phyloP scores from a whole-genome alignment of 345 rosid species.

The Linum usitatissimum region DNA sequence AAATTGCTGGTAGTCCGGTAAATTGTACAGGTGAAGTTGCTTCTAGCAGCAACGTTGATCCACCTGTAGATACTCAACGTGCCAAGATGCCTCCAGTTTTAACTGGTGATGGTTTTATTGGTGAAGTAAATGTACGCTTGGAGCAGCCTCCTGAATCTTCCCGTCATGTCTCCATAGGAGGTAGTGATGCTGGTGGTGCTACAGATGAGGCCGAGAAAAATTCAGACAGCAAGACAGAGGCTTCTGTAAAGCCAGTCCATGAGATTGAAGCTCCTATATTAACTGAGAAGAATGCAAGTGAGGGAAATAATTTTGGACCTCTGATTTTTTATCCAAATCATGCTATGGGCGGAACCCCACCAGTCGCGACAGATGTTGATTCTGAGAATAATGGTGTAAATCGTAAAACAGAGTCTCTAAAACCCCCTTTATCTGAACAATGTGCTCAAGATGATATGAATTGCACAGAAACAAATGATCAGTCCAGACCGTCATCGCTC shows the following conservation, averaged over 20 bases:
- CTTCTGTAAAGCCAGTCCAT: conserved; percentile 4
- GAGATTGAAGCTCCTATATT: neutral
- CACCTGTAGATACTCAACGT: conserved; percentile 10
- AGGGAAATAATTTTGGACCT: neutral
- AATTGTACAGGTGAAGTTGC: conserved; percentile 3
- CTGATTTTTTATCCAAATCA: conserved; percentile 1
- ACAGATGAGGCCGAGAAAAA: conserved; percentile 9
- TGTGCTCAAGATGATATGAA: neutral
- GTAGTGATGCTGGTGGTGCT: conserved; percentile 6
- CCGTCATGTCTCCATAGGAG: conserved; percentile 5
- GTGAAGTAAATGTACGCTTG: neutral
- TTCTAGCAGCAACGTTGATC: conserved; percentile 9
- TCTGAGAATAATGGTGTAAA: neutral
- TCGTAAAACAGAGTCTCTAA: conserved; percentile 1
- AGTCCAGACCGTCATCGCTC: neutral
- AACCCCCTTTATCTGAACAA: neutral
- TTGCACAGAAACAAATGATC: neutral
- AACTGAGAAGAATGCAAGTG: conserved; percentile 12
- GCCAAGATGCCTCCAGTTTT: conserved; percentile 4
- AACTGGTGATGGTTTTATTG: conserved; percentile 6
- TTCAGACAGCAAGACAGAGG: conserved; percentile 5
- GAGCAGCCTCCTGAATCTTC: conserved; percentile 8
- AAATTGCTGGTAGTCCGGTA: neutral
- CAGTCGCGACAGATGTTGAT: neutral
- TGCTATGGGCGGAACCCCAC: neutral